phyloP scores from a whole-genome alignment of 495 filamentous ascomycete species.

The Oidiodendron maius region DNA sequence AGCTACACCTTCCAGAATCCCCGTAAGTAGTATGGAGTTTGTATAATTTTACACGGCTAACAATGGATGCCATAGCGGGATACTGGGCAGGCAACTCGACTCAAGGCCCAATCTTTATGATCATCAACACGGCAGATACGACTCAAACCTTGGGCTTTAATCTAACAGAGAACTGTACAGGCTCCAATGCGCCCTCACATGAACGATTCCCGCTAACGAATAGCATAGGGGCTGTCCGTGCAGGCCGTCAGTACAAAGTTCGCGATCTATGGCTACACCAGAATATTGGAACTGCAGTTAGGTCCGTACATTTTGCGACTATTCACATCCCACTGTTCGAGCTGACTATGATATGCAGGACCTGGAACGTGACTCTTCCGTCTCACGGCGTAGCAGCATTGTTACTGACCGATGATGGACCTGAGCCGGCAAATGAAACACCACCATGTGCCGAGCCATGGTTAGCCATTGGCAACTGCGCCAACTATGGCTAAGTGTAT shows the following conservation, averaged over 20 bases:
- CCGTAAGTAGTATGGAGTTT: too few species aligned
- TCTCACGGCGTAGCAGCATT: background rate
- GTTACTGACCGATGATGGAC: background rate
- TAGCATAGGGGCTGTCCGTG: background rate
- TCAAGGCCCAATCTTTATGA: background rate
- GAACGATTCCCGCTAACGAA: too few species aligned
- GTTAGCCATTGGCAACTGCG: too few species aligned
- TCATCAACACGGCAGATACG: background rate
- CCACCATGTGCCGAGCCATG: background rate
- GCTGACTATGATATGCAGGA: too few species aligned
- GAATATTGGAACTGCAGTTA: background rate
- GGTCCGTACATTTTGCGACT: too few species aligned
- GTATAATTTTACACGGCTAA: too few species aligned
- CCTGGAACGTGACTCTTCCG: background rate
- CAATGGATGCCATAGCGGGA: too few species aligned
- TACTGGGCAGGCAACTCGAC: background rate
- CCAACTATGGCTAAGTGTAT: too few species aligned
- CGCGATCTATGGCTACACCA: background rate
- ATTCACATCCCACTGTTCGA: too few species aligned
- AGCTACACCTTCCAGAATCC: too few species aligned
- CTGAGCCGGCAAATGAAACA: background rate
- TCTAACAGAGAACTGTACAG: too few species aligned
- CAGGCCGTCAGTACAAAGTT: background rate
- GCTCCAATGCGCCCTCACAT: too few species aligned
- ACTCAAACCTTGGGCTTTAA: background rate